Conservation (phyloP, 148 eudicot genomes). For the Nepenthes gracilis region DNA sequence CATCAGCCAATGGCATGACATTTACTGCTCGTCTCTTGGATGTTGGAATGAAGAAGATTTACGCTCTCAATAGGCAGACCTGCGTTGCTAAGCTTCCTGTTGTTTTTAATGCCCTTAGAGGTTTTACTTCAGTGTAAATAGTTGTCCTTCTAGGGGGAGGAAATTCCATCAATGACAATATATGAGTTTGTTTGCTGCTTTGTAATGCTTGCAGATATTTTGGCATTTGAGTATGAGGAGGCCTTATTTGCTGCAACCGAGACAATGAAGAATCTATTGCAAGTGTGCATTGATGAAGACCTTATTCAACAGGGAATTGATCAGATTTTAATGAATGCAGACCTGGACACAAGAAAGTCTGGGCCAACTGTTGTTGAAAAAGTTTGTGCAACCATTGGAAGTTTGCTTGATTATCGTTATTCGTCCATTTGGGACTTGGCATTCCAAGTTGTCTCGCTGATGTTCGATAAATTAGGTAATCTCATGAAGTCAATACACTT, state of each 20-base stretch:
- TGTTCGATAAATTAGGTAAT: slow-evolving; percentile 92
- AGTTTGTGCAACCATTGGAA: slow-evolving; percentile 65
- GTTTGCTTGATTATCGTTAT: slow-evolving; percentile 68
- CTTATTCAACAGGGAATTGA: slow-evolving; percentile 61
- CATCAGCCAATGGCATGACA: slow-evolving; percentile 81
- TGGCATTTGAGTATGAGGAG: slow-evolving; percentile 79
- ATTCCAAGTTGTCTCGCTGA: slow-evolving; percentile 62
- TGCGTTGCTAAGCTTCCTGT: slow-evolving; percentile 75
- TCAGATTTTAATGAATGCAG: slow-evolving; percentile 18
- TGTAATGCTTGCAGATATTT: slow-evolving; percentile 43
- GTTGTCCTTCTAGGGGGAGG: not conserved
- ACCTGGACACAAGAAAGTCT: slow-evolving; percentile 27
- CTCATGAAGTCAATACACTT: not conserved
- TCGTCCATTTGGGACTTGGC: slow-evolving; percentile 70
- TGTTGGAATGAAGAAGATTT: slow-evolving; percentile 68
- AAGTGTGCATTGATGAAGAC: slow-evolving; percentile 65
- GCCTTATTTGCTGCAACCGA: slow-evolving; percentile 66
- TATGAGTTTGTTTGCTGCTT: slow-evolving; percentile 8
- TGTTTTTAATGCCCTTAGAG: slow-evolving; percentile 63
- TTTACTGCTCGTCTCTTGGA: slow-evolving; percentile 71
- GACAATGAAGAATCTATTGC: slow-evolving; percentile 62
- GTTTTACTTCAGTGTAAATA: slow-evolving; percentile 16
- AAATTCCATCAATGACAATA: not conserved
- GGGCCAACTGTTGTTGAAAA: slow-evolving; percentile 65
- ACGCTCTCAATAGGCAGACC: slow-evolving; percentile 39